These are phyloP conservation scores for Sphaerulina vaccinii DNA, from an alignment of 2,329 filamentous ascomycete species.

Conservation along the genomic window DNA sequence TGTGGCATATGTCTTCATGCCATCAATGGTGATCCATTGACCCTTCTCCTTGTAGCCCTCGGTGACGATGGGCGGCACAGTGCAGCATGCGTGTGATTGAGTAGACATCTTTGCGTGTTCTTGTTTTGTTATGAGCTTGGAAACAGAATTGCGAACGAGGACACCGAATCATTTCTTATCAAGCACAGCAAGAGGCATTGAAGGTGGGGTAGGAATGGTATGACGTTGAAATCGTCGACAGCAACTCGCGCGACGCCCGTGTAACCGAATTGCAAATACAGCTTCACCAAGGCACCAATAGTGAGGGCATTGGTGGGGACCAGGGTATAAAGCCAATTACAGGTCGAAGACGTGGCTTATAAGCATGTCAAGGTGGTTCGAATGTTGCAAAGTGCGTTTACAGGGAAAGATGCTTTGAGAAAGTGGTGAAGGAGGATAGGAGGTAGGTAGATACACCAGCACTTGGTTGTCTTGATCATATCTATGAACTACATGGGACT, in stretches of 20 bases:
- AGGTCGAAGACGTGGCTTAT: no score
- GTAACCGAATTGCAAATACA: not conserved
- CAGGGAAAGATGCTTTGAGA: no score
- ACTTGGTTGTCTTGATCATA: not conserved
- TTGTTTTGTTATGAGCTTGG: not conserved
- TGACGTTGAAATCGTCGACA: constrained; percentile 5
- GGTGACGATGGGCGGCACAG: constrained; percentile 49
- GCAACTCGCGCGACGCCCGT: not conserved
- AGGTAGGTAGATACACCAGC: not conserved
- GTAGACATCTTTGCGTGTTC: constrained; percentile 11
- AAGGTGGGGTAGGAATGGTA: not conserved
- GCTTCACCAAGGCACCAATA: no score
- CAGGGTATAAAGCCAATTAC: no score
- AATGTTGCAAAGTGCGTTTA: no score
- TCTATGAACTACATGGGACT: not conserved
- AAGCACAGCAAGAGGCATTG: constrained; percentile 1
- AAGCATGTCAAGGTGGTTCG: no score
- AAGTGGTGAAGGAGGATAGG: no score
- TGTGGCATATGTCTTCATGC: constrained; percentile 62
- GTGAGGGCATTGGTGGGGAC: no score
- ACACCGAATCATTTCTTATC: not conserved
- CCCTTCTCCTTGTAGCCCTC: constrained; percentile 58
- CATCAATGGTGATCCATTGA: constrained; percentile 58
- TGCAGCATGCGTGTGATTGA: constrained; percentile 42
- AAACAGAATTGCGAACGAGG: not conserved